A percentile compares a stretch with the other conserved stretches of the same genome.
Conservation (phyloP, 2,329 filamentous ascomycete genomes). For the Penicillium thymicola region DNA sequence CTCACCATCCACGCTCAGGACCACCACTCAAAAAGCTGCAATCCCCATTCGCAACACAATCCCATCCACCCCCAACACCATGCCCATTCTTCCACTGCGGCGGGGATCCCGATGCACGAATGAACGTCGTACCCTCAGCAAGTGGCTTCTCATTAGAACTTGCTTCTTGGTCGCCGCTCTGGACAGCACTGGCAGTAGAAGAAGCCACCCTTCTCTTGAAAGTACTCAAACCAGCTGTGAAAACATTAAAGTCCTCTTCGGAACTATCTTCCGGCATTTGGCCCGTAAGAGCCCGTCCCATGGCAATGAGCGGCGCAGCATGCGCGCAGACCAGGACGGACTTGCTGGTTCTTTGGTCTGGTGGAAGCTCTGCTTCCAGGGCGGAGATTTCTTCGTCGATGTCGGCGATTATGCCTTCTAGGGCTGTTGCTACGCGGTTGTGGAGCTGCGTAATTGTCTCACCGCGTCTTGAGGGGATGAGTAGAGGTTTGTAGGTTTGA, state of each 20-base stretch:
- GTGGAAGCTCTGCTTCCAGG: conserved; percentile 49
- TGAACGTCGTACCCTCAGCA: conserved; percentile 31
- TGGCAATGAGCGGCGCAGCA: conserved; percentile 82
- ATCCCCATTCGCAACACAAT: conserved; percentile 75
- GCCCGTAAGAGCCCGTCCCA: conserved; percentile 79
- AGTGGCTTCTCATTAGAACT: conserved; percentile 7
- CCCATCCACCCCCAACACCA: conserved; percentile 74
- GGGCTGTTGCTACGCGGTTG: conserved; percentile 67
- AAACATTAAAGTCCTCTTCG: conserved; percentile 78
- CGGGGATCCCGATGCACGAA: conserved; percentile 21
- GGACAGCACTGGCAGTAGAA: background rate
- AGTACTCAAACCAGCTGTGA: conserved; percentile 74
- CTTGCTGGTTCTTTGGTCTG: conserved; percentile 48
- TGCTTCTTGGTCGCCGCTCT: conserved; percentile 26
- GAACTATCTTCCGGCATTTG: conserved; percentile 67
- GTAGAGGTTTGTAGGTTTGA: conserved; percentile 55
- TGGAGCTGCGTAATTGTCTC: conserved; percentile 80
- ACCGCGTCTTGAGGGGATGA: conserved; percentile 68
- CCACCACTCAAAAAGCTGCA: conserved; percentile 77
- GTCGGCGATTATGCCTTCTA: conserved; percentile 67
- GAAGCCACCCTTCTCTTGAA: conserved; percentile 52
- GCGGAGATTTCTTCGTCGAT: conserved; percentile 58
- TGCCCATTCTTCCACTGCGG: conserved; percentile 56
- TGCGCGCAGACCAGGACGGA: conserved; percentile 82
- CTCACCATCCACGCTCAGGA: conserved; percentile 83